Percentiles rank a stretch among this genome's conserved stretches.
These are phyloP conservation scores for Casuarina equisetifolia DNA, from an alignment of 306 rosid species.

Conservation along the genomic window DNA sequence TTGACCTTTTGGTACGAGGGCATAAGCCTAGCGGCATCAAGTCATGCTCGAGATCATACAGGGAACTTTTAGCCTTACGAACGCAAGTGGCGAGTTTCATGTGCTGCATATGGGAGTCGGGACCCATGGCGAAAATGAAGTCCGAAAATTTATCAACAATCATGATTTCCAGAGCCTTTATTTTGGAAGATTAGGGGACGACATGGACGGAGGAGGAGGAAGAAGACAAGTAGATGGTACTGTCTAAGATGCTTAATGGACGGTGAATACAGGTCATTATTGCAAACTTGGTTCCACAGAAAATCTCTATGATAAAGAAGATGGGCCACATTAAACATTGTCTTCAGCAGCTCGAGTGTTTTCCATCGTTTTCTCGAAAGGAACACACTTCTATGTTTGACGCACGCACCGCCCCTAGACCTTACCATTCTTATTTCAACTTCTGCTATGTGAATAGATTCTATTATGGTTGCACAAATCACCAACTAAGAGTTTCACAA, in stretches of 20 bases:
- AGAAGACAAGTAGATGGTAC: neutral
- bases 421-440: neutral
- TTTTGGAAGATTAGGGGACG: neutral
- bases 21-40: neutral
- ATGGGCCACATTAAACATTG: no score
- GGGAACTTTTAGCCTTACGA: neutral
- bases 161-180: neutral
- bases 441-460: neutral
- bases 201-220: neutral
- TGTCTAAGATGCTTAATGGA: neutral
- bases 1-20: neutral
- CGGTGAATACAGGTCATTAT: neutral
- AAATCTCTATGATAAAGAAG: no score
- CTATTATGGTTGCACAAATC: neutral
- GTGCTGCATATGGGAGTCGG: neutral
- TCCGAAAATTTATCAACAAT: neutral
- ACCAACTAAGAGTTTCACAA: no score
- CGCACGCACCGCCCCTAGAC: neutral
- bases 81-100: neutral
- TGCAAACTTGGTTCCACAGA: no score
- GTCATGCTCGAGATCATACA: neutral
- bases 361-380: no score
- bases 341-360: no score
- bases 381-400: no score
- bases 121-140: neutral